These are phyloP conservation scores for Phytopythium chamaehyphon DNA, from an alignment of 352 stramenopile genomes.

Conservation along the genomic window DNA sequence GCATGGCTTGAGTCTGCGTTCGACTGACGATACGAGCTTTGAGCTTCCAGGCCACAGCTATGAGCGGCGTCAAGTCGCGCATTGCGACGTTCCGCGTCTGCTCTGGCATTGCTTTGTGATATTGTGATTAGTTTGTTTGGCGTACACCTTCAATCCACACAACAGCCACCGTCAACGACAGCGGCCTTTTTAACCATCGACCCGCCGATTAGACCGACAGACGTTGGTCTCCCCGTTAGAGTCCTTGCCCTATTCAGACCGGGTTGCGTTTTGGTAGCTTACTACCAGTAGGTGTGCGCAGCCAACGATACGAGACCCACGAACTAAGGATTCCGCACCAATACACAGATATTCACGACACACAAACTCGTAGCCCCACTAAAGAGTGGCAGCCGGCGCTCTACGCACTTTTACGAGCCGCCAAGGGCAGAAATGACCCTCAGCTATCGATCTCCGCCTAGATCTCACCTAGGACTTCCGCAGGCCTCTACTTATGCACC, in stretches of 20 bases:
- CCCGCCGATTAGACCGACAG: neutral
- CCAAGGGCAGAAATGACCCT: neutral
- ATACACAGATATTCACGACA: conserved; percentile 2
- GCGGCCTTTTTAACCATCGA: conserved; percentile 1
- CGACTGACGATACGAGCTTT: too few relatives aligned
- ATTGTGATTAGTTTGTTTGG: conserved; percentile 1
- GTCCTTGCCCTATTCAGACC: conserved; percentile 2
- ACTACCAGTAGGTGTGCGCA: neutral
- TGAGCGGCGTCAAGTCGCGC: too few relatives aligned
- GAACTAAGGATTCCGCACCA: neutral
- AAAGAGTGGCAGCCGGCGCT: neutral
- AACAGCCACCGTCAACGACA: conserved; percentile 2
- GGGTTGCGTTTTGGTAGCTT: neutral
- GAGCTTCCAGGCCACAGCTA: too few relatives aligned
- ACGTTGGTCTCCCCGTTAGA: conserved; percentile 1
- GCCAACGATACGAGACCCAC: neutral
- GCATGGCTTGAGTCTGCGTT: too few relatives aligned
- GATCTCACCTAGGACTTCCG: conserved; percentile 1
- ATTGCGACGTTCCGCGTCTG: too few relatives aligned
- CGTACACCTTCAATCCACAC: conserved; percentile 1
- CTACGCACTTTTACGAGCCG: neutral
- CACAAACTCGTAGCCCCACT: conserved; percentile 1
- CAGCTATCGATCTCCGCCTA: conserved; percentile 1
- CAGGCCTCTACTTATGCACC: neutral
- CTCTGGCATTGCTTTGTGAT: neutral